Base-by-base conservation (phyloP, 164 flowering plant species). In the Nelumbo lutea region DNA sequence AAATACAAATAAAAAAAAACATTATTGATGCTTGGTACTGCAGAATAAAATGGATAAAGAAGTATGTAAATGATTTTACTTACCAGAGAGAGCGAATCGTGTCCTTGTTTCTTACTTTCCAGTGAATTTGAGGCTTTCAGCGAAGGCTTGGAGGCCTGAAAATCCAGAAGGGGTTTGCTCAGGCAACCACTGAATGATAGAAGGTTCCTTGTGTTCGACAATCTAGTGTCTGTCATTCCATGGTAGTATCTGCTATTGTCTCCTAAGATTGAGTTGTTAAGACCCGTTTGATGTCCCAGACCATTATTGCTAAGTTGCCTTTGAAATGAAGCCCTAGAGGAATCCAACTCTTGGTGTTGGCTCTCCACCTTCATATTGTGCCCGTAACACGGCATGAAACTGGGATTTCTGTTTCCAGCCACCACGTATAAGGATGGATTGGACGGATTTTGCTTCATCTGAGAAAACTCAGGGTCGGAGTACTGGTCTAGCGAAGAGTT, bases 41-140 rank as follows among this genome's bases (percentile, higher is more conserved):
- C 53, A 59, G 43, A 38, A 53, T 5, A 41, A n/a, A 1, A 51
- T 7, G 15, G 42, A 13, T 9, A 3, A 51, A 8, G 8, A 38
- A 52, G 11, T 43, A 40, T 42, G 1, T 55, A 40, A 9, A 27
- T 0, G 3, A 27, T 39, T 53, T 2, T 40, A 38, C 83, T 72
- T 74, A 86, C 89, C 69, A 52, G 65, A 1, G 72, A 55, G 65
- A 83, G 59, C 43, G 68, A 53, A 52, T 68, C 80, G 2, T 67
- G 81, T 9, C 68, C 77, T 70, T 80, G 82, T 71, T 80, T 82
- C 79, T 77, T 83, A 11, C 48, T 65, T 15, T 75, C 75, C 0
- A 82, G 72, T 45, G 74, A 60, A 64, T 64, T 72, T 39, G 72
- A 59, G 3, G 78, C 66, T 62, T 78, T 82, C 2, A 72, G 56